These are phyloP conservation scores for Eutrema salsugineum DNA, from an alignment of 441 rosid species.

Conservation along the genomic window DNA sequence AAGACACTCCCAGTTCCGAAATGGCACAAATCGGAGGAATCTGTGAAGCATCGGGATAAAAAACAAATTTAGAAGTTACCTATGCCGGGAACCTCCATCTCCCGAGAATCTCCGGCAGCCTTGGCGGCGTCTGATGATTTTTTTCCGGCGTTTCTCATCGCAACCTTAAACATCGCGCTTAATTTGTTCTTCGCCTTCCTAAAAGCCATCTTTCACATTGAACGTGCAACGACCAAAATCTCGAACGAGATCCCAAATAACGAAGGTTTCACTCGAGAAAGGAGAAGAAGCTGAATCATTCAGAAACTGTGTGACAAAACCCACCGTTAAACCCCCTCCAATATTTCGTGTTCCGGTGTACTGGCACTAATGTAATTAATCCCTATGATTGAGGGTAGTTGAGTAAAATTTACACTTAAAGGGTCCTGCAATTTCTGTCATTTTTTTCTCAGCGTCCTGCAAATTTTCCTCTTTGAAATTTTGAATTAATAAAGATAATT, in stretches of 20 bases:
- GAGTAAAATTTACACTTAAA: not conserved
- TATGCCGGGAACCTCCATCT: not conserved
- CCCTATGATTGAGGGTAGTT: not conserved
- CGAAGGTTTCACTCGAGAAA: not conserved
- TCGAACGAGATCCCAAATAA: not conserved
- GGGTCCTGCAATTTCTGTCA: not conserved
- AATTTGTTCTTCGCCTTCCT: not conserved
- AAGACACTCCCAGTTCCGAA: not conserved
- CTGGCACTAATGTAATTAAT: constrained; percentile 13
- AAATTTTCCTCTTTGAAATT: constrained; percentile 1
- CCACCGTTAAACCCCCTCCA: constrained; percentile 20
- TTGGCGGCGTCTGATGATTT: not conserved
- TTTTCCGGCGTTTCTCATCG: not conserved
- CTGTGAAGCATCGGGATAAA: not conserved
- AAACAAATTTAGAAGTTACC: not conserved
- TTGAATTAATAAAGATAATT: not conserved
- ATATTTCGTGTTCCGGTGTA: not conserved
- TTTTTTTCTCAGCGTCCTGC: not conserved
- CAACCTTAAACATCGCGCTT: not conserved
- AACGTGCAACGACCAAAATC: not conserved
- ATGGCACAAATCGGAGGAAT: not conserved
- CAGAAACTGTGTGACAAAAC: not conserved
- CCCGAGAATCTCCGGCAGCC: not conserved
- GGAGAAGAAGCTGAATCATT: not conserved
- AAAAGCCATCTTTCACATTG: constrained; percentile 8